phyloP scores from a whole-genome alignment of 768 basidiomycete genomes.

The Candolleomyces aberdarensis region DNA sequence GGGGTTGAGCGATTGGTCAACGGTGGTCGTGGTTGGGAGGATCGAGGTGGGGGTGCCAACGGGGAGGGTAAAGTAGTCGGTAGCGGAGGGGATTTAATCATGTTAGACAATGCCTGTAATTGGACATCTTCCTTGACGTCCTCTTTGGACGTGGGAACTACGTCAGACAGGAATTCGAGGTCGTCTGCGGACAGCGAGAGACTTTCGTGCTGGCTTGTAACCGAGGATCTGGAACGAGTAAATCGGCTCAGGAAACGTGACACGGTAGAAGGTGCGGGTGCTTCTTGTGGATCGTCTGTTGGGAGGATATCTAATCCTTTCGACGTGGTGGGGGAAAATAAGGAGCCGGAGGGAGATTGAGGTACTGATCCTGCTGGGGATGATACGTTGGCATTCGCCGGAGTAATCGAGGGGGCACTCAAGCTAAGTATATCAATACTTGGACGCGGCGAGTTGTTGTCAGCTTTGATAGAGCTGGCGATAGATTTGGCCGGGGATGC shows the following conservation, averaged over 20 bases:
- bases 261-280: conserved; percentile 60
- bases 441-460: conserved; percentile 7
- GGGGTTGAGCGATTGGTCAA: neutral
- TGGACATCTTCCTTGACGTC: conserved; percentile 31
- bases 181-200: conserved; percentile 77
- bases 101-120: conserved; percentile 36
- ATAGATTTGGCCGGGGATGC: conserved; percentile 14
- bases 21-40: conserved; percentile 9
- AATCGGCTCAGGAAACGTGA: conserved; percentile 83
- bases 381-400: conserved; percentile 4
- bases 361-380: neutral
- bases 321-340: neutral
- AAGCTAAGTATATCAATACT: conserved; percentile 8
- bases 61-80: conserved; percentile 45
- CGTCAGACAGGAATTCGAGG: conserved; percentile 75
- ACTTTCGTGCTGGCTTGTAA: conserved; percentile 43
- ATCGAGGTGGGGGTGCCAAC: conserved; percentile 34
- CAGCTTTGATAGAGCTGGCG: conserved; percentile 16
- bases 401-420: conserved; percentile 5
- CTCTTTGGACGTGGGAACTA: conserved; percentile 54
- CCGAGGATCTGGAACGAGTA: conserved; percentile 39
- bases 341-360: neutral
- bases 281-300: conserved; percentile 17
- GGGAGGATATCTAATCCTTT: conserved; percentile 14
- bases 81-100: conserved; percentile 36